These are phyloP conservation scores for Colletotrichum agaves DNA, from an alignment of 2,329 filamentous ascomycete species.

Conservation along the genomic window DNA sequence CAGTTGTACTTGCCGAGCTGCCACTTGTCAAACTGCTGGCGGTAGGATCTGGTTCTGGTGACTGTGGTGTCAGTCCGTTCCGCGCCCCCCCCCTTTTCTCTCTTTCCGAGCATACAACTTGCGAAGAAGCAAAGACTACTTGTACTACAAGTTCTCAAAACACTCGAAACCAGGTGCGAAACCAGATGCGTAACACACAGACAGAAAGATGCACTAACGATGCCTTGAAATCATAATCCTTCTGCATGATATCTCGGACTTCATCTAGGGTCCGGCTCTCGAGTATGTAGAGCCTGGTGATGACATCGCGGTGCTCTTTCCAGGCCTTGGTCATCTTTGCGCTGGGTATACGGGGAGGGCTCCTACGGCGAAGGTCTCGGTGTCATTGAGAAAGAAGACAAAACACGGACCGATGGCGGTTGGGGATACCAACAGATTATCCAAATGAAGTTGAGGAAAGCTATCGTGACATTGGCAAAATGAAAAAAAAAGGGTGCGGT, in stretches of 20 bases:
- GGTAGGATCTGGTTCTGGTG: constrained; percentile 56
- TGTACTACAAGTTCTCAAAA: too few species aligned
- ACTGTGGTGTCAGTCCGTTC: not conserved
- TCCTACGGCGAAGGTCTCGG: not conserved
- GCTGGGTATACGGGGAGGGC: constrained; percentile 4
- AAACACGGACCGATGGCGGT: not conserved
- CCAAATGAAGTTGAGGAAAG: too few species aligned
- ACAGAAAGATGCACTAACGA: constrained; percentile 49
- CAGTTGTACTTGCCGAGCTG: constrained; percentile 59
- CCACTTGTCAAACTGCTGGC: constrained; percentile 60
- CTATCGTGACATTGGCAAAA: too few species aligned
- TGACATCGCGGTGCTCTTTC: constrained; percentile 49
- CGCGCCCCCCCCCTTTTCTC: too few species aligned
- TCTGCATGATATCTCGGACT: constrained; percentile 53
- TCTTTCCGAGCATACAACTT: too few species aligned
- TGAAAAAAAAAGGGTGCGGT: too few species aligned
- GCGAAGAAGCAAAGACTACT: too few species aligned
- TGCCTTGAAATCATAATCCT: constrained; percentile 53
- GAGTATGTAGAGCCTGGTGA: constrained; percentile 54
- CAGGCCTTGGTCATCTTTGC: constrained; percentile 58
- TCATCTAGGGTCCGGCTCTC: constrained; percentile 53
- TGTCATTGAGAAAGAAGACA: not conserved
- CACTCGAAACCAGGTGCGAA: too few species aligned
- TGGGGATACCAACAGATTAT: too few species aligned
- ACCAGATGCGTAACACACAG: too few species aligned